Conservation (phyloP, 805 yeast genomes). For the Wickerhamomyces xylosicus region DNA sequence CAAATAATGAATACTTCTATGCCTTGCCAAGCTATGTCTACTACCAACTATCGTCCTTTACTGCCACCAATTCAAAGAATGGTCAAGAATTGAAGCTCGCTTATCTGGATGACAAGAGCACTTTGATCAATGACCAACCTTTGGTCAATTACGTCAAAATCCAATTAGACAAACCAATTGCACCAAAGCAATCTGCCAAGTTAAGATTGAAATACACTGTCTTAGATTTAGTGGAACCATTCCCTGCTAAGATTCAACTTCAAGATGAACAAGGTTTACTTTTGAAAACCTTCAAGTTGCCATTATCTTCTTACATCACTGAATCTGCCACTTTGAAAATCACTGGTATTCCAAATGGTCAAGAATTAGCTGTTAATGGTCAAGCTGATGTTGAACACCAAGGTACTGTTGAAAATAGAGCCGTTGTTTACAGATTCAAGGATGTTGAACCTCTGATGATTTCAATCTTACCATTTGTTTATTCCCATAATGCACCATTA, state of each 20-base stretch:
- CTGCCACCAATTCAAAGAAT: background rate
- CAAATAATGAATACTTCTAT: slow-evolving; percentile 45
- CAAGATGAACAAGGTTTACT: slow-evolving; percentile 51
- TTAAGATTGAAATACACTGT: slow-evolving; percentile 40
- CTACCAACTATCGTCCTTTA: slow-evolving; percentile 19
- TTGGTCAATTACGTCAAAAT: slow-evolving; percentile 34
- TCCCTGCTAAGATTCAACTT: slow-evolving; percentile 55
- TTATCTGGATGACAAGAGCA: background rate
- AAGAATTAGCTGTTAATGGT: slow-evolving; percentile 28
- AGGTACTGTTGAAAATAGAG: slow-evolving; percentile 29
- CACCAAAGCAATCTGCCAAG: slow-evolving; percentile 45
- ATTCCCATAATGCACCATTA: slow-evolving; percentile 57
- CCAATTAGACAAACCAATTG: slow-evolving; percentile 51
- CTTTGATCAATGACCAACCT: slow-evolving; percentile 16
- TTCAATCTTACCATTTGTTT: slow-evolving; percentile 44
- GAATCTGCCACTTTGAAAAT: slow-evolving; percentile 30
- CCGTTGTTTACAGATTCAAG: slow-evolving; percentile 49
- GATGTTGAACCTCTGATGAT: slow-evolving; percentile 34
- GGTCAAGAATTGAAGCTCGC: background rate
- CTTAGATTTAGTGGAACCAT: slow-evolving; percentile 40
- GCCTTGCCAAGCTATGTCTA: slow-evolving; percentile 42
- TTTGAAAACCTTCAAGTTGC: slow-evolving; percentile 41
- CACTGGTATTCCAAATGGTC: slow-evolving; percentile 35
- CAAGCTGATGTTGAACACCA: slow-evolving; percentile 19
- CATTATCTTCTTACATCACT: slow-evolving; percentile 56